These are phyloP conservation scores for Cystobasidiaceae sp. DNA, from an alignment of 1,284 basidiomycete genomes.

Conservation along the genomic window DNA sequence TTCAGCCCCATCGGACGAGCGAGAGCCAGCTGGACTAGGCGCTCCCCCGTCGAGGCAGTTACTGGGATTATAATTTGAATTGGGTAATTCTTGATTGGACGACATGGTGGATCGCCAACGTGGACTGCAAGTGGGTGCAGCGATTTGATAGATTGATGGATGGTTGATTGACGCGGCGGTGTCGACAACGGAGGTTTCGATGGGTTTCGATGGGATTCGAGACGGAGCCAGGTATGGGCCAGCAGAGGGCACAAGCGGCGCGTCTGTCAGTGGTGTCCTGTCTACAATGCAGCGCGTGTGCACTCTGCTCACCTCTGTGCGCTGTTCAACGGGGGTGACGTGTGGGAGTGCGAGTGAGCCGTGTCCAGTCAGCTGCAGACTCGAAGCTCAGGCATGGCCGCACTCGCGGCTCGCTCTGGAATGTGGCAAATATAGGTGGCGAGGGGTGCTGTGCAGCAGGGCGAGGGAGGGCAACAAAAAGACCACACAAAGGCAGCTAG, in stretches of 20 bases:
- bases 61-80: constrained; percentile 17
- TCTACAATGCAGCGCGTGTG: too few relatives aligned
- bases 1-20: constrained; percentile 14
- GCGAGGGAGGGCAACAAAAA: neutral
- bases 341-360: neutral
- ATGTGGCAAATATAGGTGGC: constrained; percentile 1
- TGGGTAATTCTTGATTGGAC: constrained; percentile 9
- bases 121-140: constrained; percentile 5
- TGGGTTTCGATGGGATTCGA: neutral
- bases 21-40: neutral
- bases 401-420: neutral
- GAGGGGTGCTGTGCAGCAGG: neutral
- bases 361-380: neutral
- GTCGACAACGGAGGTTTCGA: too few relatives aligned
- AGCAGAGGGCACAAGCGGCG: too few relatives aligned
- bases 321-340: too few relatives aligned
- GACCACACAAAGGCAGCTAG: neutral
- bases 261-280: too few relatives aligned
- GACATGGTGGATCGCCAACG: constrained; percentile 14
- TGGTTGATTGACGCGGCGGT: too few relatives aligned
- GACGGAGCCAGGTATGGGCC: neutral
- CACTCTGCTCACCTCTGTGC: too few relatives aligned
- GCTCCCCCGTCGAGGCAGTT: constrained; percentile 15
- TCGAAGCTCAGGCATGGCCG: neutral
- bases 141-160: neutral